phyloP scores from a whole-genome alignment of 768 basidiomycete genomes.

The Auricularia cornea region DNA sequence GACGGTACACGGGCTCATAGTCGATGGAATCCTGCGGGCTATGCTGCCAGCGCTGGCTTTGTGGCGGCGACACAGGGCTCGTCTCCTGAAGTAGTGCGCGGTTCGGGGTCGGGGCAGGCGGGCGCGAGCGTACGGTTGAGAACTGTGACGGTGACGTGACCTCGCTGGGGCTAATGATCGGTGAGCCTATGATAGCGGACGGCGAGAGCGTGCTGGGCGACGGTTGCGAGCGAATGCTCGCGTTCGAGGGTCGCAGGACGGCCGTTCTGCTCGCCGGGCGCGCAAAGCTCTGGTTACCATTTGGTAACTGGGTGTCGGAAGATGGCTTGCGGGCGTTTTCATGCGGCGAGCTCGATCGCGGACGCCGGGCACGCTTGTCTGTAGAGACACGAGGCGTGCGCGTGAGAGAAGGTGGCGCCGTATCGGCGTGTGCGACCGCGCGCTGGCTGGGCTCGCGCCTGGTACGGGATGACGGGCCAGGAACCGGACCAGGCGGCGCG shows the following conservation, averaged over 20 bases:
- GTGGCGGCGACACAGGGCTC: neutral
- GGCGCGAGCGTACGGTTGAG: neutral
- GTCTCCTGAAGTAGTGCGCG: neutral
- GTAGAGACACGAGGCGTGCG: neutral
- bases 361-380: neutral
- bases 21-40: neutral
- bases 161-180: neutral
- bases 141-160: neutral
- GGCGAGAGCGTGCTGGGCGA: neutral
- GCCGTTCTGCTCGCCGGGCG: no score
- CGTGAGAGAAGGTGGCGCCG: conserved; percentile 6
- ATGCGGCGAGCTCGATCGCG: neutral
- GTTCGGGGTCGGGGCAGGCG: neutral
- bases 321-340: neutral
- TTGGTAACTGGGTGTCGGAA: neutral
- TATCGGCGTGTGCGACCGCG: conserved; percentile 31
- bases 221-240: neutral
- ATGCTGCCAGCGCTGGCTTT: neutral
- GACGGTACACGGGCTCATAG: neutral
- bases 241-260: neutral
- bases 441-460: conserved; percentile 32
- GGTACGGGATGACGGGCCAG: conserved; percentile 18
- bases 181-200: neutral
- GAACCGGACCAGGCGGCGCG: neutral
- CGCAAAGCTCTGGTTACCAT: neutral